phyloP scores from a whole-genome alignment of 768 basidiomycete species.

The Phaeotremella skinneri region DNA sequence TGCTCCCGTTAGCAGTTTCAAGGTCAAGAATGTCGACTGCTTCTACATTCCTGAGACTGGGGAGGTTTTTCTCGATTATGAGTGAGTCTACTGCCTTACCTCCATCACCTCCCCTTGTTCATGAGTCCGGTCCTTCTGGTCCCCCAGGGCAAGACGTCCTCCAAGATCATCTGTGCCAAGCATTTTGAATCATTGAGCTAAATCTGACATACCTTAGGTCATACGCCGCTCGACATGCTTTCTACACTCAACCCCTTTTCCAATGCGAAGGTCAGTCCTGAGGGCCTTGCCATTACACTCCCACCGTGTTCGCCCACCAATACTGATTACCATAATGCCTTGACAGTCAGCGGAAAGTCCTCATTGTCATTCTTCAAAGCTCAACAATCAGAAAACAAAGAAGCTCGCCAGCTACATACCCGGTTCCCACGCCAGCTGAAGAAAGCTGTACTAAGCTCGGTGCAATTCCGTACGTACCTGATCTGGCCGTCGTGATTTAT shows the following conservation, averaged over 20 bases:
- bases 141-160: too few relatives aligned
- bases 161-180: slow-evolving; percentile 21
- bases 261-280: slow-evolving; percentile 69
- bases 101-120: slow-evolving; percentile 2
- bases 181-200: not conserved
- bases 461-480: slow-evolving; percentile 87
- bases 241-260: slow-evolving; percentile 90
- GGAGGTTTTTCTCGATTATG: slow-evolving; percentile 95
- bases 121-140: too few relatives aligned
- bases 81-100: slow-evolving; percentile 61
- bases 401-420: slow-evolving; percentile 82
- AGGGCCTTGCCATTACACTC: too few relatives aligned
- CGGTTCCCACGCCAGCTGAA: slow-evolving; percentile 92
- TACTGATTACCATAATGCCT: not conserved
- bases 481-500: slow-evolving; percentile 13
- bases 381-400: slow-evolving; percentile 82
- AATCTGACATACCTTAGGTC: slow-evolving; percentile 56
- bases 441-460: slow-evolving; percentile 80
- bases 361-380: slow-evolving; percentile 93
- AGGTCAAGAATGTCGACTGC: slow-evolving; percentile 62
- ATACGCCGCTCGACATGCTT: slow-evolving; percentile 87
- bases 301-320: not conserved
- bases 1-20: slow-evolving; percentile 54
- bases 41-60: slow-evolving; percentile 92
- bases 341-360: slow-evolving; percentile 79